Evolutionary conservation across 257 asterid species (phyloP).

Genomic region (Striga asiatica): DNA sequence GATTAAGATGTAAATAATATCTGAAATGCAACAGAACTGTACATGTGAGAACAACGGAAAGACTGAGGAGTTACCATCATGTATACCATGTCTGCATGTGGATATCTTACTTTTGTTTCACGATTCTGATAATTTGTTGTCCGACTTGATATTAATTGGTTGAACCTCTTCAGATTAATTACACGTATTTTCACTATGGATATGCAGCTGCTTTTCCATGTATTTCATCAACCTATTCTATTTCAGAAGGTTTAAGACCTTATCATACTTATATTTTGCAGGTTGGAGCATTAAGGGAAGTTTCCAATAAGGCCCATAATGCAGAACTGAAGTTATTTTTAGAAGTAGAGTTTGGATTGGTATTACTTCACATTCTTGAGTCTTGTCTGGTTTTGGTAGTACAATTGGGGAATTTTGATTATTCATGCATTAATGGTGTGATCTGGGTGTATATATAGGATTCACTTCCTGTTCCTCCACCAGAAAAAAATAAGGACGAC

Average conservation of each 20-base stretch:
- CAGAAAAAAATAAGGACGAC: slow-evolving; percentile 74
- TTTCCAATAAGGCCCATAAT: slow-evolving; percentile 59
- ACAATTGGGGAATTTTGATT: background rate
- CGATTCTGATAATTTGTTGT: background rate
- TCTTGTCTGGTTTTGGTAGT: slow-evolving; percentile 3
- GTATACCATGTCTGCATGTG: background rate
- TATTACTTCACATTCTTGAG: slow-evolving; percentile 28
- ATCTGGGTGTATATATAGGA: slow-evolving; percentile 34
- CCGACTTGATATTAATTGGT: slow-evolving; percentile 7
- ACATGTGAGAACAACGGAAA: too few species aligned
- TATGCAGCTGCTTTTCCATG: background rate
- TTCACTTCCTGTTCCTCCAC: slow-evolving; percentile 52
- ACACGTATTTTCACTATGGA: background rate
- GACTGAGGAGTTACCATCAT: background rate
- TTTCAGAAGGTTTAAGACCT: background rate
- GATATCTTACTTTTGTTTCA: slow-evolving; percentile 6
- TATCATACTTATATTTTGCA: slow-evolving; percentile 23
- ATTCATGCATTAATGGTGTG: slow-evolving; percentile 3
- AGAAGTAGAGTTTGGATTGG: slow-evolving; percentile 76
- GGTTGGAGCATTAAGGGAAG: slow-evolving; percentile 93
- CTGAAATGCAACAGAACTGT: background rate
- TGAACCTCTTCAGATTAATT: background rate
- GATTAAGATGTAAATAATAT: background rate
- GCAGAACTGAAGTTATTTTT: slow-evolving; percentile 82
- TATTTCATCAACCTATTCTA: background rate